Conservation (phyloP, 306 rosid genomes). For the Prunus mume region DNA sequence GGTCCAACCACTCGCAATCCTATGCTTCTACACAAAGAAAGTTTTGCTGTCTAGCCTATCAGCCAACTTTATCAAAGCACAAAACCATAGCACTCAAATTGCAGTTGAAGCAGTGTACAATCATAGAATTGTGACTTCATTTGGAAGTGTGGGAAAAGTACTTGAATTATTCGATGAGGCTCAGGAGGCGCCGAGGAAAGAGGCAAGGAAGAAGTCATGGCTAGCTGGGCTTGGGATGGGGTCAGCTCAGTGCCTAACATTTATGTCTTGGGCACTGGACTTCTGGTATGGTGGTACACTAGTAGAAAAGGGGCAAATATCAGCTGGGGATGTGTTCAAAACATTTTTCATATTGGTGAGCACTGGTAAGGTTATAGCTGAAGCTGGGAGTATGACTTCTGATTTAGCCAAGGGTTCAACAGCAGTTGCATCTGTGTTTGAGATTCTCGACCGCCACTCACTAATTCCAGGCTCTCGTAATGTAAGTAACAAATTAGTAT, state of each 20-base stretch:
- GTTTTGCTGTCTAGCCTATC: slow-evolving; percentile 77
- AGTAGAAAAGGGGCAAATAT: slow-evolving; percentile 61
- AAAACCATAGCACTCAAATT: slow-evolving; percentile 79
- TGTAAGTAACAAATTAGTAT: slow-evolving; percentile 31
- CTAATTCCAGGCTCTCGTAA: slow-evolving; percentile 46
- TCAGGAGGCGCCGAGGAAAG: slow-evolving; percentile 82
- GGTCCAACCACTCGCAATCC: slow-evolving; percentile 76
- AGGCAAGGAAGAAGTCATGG: slow-evolving; percentile 84
- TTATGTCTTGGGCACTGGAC: slow-evolving; percentile 95
- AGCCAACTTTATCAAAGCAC: slow-evolving; percentile 68
- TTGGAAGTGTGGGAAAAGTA: slow-evolving; percentile 58
- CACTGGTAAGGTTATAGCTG: slow-evolving; percentile 97
- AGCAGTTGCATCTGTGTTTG: slow-evolving; percentile 78
- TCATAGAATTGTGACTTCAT: slow-evolving; percentile 82
- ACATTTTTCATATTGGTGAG: slow-evolving; percentile 89
- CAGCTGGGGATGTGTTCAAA: slow-evolving; percentile 91
- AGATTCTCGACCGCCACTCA: slow-evolving; percentile 82
- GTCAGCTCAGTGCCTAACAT: slow-evolving; percentile 90
- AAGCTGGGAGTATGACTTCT: slow-evolving; percentile 97
- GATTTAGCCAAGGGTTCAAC: slow-evolving; percentile 84
- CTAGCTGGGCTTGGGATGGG: slow-evolving; percentile 94
- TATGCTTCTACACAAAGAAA: slow-evolving; percentile 80
- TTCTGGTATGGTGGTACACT: slow-evolving; percentile 95
- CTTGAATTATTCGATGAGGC: slow-evolving; percentile 68
- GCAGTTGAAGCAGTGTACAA: slow-evolving; percentile 93